Evolutionary conservation across 805 yeast genomes (phyloP).

Genomic region (Spathaspora sp.): DNA sequence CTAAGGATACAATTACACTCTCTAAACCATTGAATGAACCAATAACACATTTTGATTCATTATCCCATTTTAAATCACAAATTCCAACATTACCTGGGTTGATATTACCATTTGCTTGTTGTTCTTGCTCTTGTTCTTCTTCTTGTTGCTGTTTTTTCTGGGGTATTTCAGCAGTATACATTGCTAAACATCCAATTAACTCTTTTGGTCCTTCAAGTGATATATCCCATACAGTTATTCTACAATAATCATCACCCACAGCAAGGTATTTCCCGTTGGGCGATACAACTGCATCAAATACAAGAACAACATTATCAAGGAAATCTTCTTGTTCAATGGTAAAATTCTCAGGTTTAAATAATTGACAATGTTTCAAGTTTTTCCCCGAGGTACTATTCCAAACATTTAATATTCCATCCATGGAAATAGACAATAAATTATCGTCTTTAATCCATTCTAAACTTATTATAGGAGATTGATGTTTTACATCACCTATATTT

Average conservation of each 20-base stretch:
- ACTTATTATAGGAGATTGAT: constrained; percentile 54
- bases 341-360: constrained; percentile 25
- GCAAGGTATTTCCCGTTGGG: constrained; percentile 48
- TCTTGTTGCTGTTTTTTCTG: too few species aligned
- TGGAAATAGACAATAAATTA: constrained; percentile 47
- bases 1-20: constrained; percentile 21
- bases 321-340: background rate
- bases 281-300: constrained; percentile 52
- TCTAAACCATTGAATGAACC: constrained; percentile 33
- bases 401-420: constrained; percentile 66
- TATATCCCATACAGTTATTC: constrained; percentile 48
- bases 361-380: constrained; percentile 27
- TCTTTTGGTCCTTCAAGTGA: constrained; percentile 5
- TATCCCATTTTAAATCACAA: constrained; percentile 39
- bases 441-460: constrained; percentile 49
- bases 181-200: constrained; percentile 24
- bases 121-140: constrained; percentile 5
- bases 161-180: constrained; percentile 13
- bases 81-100: constrained; percentile 19
- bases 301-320: constrained; percentile 45
- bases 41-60: constrained; percentile 18
- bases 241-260: constrained; percentile 65
- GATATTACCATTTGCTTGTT: constrained; percentile 1
- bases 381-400: constrained; percentile 59
- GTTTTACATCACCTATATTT: constrained; percentile 25